phyloP scores from a whole-genome alignment of 495 filamentous ascomycete species.

The Lindgomyces ingoldianus region DNA sequence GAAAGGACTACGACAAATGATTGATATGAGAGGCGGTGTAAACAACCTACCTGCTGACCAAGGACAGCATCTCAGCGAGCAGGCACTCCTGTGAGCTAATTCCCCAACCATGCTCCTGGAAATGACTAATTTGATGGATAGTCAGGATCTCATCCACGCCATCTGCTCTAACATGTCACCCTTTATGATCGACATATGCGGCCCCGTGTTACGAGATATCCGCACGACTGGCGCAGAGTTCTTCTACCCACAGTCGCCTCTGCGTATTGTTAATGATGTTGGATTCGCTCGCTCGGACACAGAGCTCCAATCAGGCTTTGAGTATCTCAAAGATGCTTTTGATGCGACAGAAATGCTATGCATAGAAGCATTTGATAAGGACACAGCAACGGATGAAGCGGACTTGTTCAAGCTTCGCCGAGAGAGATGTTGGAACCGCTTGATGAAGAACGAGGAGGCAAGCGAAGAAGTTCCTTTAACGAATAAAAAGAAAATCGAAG shows the following conservation, averaged over 20 bases:
- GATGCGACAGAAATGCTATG: conserved; percentile 25
- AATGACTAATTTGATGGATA: neutral
- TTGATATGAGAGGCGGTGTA: conserved; percentile 24
- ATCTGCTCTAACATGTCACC: conserved; percentile 18
- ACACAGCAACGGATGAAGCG: conserved; percentile 14
- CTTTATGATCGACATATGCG: conserved; percentile 25
- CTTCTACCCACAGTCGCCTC: conserved; percentile 28
- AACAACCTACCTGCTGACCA: conserved; percentile 19
- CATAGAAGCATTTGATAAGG: conserved; percentile 22
- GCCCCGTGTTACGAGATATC: conserved; percentile 10
- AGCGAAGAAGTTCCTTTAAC: neutral
- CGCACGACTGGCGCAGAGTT: neutral
- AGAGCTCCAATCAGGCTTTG: conserved; percentile 12
- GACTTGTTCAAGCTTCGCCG: conserved; percentile 1
- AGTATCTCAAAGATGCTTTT: conserved; percentile 18
- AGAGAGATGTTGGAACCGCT: conserved; percentile 1
- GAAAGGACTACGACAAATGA: conserved; percentile 22
- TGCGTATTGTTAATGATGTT: conserved; percentile 11
- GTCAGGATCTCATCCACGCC: conserved; percentile 22
- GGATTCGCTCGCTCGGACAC: neutral
- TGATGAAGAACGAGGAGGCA: neutral
- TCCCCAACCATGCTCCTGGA: neutral
- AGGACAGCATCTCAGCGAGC: conserved; percentile 15
- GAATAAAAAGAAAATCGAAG: neutral
- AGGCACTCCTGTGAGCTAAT: conserved; percentile 10